Base-by-base conservation (phyloP, 441 rosid genomes). In the Gossypium laxum region DNA sequence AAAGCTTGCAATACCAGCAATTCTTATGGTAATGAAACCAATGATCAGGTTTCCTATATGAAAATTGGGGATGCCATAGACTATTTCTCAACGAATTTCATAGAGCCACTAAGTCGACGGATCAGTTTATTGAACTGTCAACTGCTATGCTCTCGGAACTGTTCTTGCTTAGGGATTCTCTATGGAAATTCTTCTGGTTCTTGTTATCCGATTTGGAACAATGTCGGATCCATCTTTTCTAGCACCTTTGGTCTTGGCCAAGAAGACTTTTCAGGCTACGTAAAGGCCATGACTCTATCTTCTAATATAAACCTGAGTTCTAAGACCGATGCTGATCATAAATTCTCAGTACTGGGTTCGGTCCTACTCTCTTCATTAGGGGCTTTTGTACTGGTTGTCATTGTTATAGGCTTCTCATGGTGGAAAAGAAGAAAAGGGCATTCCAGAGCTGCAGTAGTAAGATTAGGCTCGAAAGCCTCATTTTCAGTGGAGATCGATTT, bases 91-190 rank as follows among this genome's bases (percentile, higher is more conserved):
- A 81, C 70, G 58, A 77, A 38, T 22, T 90, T 92, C 79, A 76
- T 80, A 0, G 77, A 78, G 69, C 93, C 90, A 41, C 70, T 57
- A 54, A 80, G 17, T 15, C 78, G 78, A 34, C 84, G 76, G 8
- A 77, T 84, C 3, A 76, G 74, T 51, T 77, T 86, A 65, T 82
- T 87, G 0, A 62, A 60, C 51, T 92, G 98, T 76, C 88, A 82
- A 69, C 82, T 84, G 67, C 52, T 87, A 2, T 92, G 96, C 84
- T 82, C 74, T 11, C 71, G 61, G 47, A 82, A 83, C 56, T 92
- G 96, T 77, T 87, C 91, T 47, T 90, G 98, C 80, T 65, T 89
- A 26, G 93, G 91, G 43, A 41, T 89, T 67, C 87, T 91, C 69
- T 82, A 79, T 22, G 75, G 78, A 59, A 87, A 83, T 72, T 84